Evolutionary conservation across 768 basidiomycete species (phyloP).

Genomic region (Mrakia blollopis): DNA sequence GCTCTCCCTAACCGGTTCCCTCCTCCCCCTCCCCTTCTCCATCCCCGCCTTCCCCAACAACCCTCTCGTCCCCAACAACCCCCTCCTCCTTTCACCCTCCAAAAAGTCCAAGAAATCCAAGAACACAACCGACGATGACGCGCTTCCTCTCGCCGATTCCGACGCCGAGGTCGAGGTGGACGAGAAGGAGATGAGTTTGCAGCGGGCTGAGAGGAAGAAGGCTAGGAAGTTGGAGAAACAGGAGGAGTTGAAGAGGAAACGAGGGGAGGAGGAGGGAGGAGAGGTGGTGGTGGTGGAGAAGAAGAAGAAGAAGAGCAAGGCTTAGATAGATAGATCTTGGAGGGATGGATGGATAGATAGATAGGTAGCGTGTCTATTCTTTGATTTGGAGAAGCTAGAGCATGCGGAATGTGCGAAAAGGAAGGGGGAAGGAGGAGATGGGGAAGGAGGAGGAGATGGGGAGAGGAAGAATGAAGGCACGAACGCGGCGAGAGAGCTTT

Average conservation of each 20-base stretch:
- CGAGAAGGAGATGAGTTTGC: slow-evolving; percentile 9
- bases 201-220: slow-evolving; percentile 16
- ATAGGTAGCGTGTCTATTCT: no score
- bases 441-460: no score
- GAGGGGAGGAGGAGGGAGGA: not conserved
- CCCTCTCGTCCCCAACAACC: not conserved
- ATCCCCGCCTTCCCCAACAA: slow-evolving; percentile 24
- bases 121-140: not conserved
- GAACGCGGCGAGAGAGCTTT: not conserved
- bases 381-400: no score
- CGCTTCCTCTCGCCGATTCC: not conserved
- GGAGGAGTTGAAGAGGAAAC: slow-evolving; percentile 16
- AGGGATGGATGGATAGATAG: no score
- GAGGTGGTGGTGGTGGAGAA: slow-evolving; percentile 7
- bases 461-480: not conserved
- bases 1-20: slow-evolving; percentile 32
- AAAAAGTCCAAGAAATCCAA: slow-evolving; percentile 6
- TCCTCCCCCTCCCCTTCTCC: slow-evolving; percentile 26
- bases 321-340: no score
- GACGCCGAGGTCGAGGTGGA: not conserved
- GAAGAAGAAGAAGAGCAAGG: slow-evolving; percentile 5
- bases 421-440: no score
- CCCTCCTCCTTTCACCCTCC: not conserved
- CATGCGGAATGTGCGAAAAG: no score
- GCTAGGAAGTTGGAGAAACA: slow-evolving; percentile 11